These are phyloP conservation scores for Emergomyces africanus DNA, from an alignment of 2,329 filamentous ascomycete genomes.

Conservation along the genomic window DNA sequence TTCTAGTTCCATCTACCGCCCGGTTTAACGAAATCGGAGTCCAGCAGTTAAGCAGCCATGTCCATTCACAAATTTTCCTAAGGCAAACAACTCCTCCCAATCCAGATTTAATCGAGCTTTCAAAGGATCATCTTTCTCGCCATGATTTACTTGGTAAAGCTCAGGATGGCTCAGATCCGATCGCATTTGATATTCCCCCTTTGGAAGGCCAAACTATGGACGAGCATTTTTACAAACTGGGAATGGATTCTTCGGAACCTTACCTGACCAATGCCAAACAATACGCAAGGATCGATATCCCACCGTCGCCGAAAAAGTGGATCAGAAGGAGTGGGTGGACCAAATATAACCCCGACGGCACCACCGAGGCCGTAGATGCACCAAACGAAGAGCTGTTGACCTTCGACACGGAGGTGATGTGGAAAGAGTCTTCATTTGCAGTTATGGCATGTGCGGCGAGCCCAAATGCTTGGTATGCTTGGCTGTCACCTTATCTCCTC, in stretches of 20 bases:
- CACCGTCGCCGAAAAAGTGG: constrained; percentile 59
- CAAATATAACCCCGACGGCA: constrained; percentile 69
- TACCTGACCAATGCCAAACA: constrained; percentile 63
- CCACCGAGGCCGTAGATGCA: constrained; percentile 56
- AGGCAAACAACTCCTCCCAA: constrained; percentile 42
- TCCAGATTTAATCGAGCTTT: constrained; percentile 61
- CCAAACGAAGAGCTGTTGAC: constrained; percentile 73
- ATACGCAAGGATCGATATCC: constrained; percentile 51
- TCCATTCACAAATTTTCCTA: constrained; percentile 74
- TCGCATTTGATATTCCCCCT: constrained; percentile 73
- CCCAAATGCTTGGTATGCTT: constrained; percentile 87
- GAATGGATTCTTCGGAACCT: constrained; percentile 74
- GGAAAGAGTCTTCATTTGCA: constrained; percentile 80
- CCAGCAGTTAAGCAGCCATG: constrained; percentile 75
- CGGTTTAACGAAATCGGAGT: constrained; percentile 89
- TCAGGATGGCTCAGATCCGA: constrained; percentile 58
- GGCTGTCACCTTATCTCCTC: constrained; percentile 91
- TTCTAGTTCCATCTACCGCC: constrained; percentile 35
- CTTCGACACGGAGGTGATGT: constrained; percentile 97
- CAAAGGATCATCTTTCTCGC: constrained; percentile 66
- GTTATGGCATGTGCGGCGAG: constrained; percentile 95
- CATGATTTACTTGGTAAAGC: constrained; percentile 89
- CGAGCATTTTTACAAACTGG: constrained; percentile 86
- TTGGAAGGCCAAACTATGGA: constrained; percentile 73
- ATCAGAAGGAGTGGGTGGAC: constrained; percentile 76